Percentiles rank a stretch among this genome's conserved stretches.
Evolutionary conservation across 2,329 filamentous ascomycete species (phyloP).

Genomic region (Ophiostoma pallidulum): DNA sequence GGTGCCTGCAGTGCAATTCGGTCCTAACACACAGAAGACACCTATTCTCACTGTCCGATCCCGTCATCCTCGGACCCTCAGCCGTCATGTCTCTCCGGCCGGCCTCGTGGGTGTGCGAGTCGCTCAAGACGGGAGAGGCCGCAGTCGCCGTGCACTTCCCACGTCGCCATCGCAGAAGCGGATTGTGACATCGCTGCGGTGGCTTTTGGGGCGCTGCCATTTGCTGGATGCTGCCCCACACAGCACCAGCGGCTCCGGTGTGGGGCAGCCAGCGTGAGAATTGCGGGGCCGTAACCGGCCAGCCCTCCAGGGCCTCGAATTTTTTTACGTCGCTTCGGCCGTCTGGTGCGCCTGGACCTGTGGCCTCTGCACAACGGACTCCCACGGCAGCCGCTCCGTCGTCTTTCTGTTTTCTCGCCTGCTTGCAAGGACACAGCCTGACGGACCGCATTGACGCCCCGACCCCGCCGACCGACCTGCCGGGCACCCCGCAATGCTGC

Average conservation of each 20-base stretch:
- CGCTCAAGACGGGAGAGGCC: too few species aligned
- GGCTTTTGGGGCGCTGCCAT: conserved; percentile 5
- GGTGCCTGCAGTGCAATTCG: too few species aligned
- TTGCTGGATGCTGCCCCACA: conserved; percentile 1
- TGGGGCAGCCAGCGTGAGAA: neutral
- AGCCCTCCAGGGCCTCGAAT: neutral
- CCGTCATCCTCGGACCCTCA: too few species aligned
- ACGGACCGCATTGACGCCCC: neutral
- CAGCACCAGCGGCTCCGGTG: neutral
- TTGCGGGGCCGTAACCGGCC: conserved; percentile 4
- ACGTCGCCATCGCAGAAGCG: conserved; percentile 4
- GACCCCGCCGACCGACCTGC: neutral
- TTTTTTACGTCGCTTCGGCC: neutral
- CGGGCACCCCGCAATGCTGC: neutral
- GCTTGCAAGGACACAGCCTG: too few species aligned
- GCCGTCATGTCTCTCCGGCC: too few species aligned
- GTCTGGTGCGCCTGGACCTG: neutral
- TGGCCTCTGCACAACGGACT: too few species aligned
- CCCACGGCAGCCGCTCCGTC: too few species aligned
- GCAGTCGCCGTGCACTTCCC: too few species aligned
- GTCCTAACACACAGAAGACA: too few species aligned
- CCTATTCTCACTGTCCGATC: too few species aligned
- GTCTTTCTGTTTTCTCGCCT: too few species aligned
- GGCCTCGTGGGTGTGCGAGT: too few species aligned
- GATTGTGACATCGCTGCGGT: conserved; percentile 9